Base-by-base conservation (phyloP, 148 eudicot species). In the Pharnaceum exiguum region DNA sequence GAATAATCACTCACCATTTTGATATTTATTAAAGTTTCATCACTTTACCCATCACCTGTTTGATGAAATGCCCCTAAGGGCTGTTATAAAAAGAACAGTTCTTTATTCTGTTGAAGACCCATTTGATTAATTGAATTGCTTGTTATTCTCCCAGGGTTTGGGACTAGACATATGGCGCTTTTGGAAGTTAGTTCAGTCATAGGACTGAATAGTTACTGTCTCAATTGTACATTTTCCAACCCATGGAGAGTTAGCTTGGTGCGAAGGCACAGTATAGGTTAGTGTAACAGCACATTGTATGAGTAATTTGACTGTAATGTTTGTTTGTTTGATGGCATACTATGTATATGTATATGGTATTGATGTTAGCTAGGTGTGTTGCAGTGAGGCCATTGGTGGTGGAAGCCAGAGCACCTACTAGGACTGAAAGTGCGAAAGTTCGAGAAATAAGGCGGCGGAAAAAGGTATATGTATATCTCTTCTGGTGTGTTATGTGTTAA, bases 391-490 rank as follows among this genome's bases (percentile, higher is more conserved):
- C 86, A 27, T 51, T 79, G 64, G 73, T 76, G 45, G 56, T 81
- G 55, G 73, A 72, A 65, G 89, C 95, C 7, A 76, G 84, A 60
- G 84, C 75, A 1, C 81, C 76, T 51, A 60, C 86, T 24, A 51
- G 72, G 31, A 83, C 76, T 2, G 96, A 85, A 44, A 83, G 72
- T 70, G 67, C 82, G n/a, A 85, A 88, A 73, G 73, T 78, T 44
- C 88, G 73, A 36, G 79, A 93, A 48, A 77, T 94, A 67, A 82
- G 90, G 75, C 42, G 69, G 44, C 77, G 45, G 36, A 88, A 71
- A 69, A 93, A 93, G 98, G 98, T 87, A 66, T 10, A 9, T 44
- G 15, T 31, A 37, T 25, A 19, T 57, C 49, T 40, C 4, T n/a
- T n/a, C n/a, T n/a, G n/a, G n/a, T n/a, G n/a, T n/a, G n/a, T n/a